Evolutionary conservation across 495 filamentous ascomycete genomes (phyloP), one percentile per base, ranked within the genome.

Genomic region (Penicillium parvum): DNA sequence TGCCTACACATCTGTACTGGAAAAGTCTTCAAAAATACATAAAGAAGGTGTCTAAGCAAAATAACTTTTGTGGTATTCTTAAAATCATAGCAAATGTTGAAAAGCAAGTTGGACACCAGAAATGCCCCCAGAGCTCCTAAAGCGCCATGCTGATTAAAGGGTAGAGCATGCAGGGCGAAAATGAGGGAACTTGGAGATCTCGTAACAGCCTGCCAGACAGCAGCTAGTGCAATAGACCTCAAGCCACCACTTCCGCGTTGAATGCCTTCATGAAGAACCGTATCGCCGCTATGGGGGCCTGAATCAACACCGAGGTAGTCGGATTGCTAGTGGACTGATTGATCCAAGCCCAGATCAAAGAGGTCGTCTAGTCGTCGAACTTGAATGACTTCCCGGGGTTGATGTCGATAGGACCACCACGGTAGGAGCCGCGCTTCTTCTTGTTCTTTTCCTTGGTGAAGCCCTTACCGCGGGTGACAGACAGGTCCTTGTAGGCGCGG

Each of bases 401-500:
- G 44, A 88, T 83, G 61, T 95, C 88, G 47, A 96, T 88, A 15
- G 73, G 71, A 7, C 90, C 90, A 9, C 90, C 90, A 40, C 83
- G 78, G 71, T 95, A 95, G 37, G 81, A 85, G 33, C 94, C 94
- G 53, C 86, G 65, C 68, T 73, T 74, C 73, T 86, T 86, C 75
- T 97, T 99, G 64, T 99, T 96, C 82, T 99, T 99, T 71, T 97
- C 94, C 76, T 99, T 99, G 40, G 91, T 99, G 69, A 99, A 99
- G 10, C 88, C 87, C 72, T 95, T 97, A 41, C 94, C 94, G 60
- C 83, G 88, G 18, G 91, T 96, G 17, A 95, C 78, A 20, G 84
- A 86, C 36, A 99, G 67, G 61, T 96, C 91, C 44, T 85, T 75
- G 52, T 85, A 86, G 23, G 94, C 94, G 38, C 81, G 81, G 38